Evolutionary conservation across 2,329 filamentous ascomycete genomes (phyloP), one percentile per base, ranked within the genome.

Genomic region (Macrophomina tecta): DNA sequence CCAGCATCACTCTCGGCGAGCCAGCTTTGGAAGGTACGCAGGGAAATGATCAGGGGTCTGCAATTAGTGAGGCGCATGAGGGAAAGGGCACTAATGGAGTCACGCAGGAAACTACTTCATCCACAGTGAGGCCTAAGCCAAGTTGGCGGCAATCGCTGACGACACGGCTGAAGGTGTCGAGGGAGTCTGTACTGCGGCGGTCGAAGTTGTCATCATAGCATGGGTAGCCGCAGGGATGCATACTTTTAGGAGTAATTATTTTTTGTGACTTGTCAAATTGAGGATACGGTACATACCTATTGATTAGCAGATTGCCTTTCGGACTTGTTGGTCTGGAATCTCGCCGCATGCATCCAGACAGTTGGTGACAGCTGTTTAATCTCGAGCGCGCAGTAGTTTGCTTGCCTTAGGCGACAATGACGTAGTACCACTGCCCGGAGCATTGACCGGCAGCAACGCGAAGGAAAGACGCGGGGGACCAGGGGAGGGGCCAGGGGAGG

Each of bases 131-230:
- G 45, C 45, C 58, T 49, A 62, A 62, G 30, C 5, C 30, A 3
- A n/a, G 58, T n/a, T 62, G 58, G 58, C 58, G 58, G 18, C 58
- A 45, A 23, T 49, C 58, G 18, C n/a, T 62, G 58, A 23, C 58
- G 40, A 49, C 58, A 38, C 42, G 58, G 45, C 58, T 62, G 42
- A 62, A 49, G 14, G 45, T 49, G 30, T 62, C 58, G n/a, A 62
- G 28, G 28, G 58, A 49, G 16, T 49, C 58, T 62, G 45, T 62
- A 38, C 30, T 62, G 16, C 34, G 32, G 58, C 58, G 58, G 46
- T 28, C 58, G 32, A 51, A 32, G 23, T 62, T 45, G 14, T 62
- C 42, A 51, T 46, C 16, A 42, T 34, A 36, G 53, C 32, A 23
- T 38, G 42, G 38, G 40, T 32, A 14, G 14, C 12, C 23, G 32